These are phyloP conservation scores for Obba rivulosa DNA, from an alignment of 768 basidiomycete species.

Conservation along the genomic window DNA sequence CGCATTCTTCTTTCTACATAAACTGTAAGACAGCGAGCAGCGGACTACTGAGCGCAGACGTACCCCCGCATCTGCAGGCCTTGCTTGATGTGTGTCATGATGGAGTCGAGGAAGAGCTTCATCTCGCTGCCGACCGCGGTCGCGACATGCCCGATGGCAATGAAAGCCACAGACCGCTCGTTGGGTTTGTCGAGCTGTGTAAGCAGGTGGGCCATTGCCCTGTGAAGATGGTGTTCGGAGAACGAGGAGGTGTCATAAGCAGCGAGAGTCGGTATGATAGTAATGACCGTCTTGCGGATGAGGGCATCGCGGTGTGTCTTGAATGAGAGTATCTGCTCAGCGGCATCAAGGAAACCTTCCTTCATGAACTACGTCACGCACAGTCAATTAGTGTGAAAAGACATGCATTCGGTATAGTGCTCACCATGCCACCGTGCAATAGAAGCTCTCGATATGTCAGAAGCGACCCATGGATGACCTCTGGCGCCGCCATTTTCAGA, in stretches of 20 bases:
- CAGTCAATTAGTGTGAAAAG: not conserved
- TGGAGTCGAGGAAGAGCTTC: slow-evolving; percentile 90
- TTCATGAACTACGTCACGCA: slow-evolving; percentile 65
- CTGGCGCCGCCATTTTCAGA: slow-evolving; percentile 72
- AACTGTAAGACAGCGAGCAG: not conserved
- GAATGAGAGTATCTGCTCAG: slow-evolving; percentile 87
- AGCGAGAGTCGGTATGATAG: slow-evolving; percentile 91
- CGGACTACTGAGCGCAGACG: slow-evolving; percentile 13
- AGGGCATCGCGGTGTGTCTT: slow-evolving; percentile 81
- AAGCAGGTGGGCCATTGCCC: slow-evolving; percentile 88
- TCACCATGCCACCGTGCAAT: slow-evolving; percentile 89
- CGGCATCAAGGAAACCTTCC: slow-evolving; percentile 79
- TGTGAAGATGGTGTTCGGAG: slow-evolving; percentile 85
- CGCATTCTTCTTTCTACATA: slow-evolving; percentile 73
- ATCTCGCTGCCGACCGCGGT: slow-evolving; percentile 89
- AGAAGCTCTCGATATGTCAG: slow-evolving; percentile 89
- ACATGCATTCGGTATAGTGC: slow-evolving; percentile 20
- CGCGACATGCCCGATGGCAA: slow-evolving; percentile 94
- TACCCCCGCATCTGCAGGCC: slow-evolving; percentile 88
- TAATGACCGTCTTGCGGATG: slow-evolving; percentile 92
- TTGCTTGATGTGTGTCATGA: slow-evolving; percentile 84
- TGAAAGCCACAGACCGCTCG: slow-evolving; percentile 89
- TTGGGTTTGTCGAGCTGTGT: slow-evolving; percentile 83
- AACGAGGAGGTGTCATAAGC: slow-evolving; percentile 93
- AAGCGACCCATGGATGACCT: slow-evolving; percentile 88